Evolutionary conservation across 2,329 filamentous ascomycete species (phyloP).

Genomic region (Fusarium anguioides): DNA sequence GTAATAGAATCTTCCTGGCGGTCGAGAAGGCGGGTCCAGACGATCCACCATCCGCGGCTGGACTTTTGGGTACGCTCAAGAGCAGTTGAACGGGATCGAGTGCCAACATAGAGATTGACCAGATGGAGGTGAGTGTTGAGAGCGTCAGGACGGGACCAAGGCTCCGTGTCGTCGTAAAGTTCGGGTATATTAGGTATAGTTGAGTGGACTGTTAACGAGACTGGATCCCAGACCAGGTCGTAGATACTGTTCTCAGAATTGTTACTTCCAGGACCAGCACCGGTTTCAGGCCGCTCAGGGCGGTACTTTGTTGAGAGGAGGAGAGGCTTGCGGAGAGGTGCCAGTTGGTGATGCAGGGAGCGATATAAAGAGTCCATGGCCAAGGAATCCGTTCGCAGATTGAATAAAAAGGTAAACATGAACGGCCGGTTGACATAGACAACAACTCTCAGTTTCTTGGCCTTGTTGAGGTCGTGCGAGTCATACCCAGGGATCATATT

Average conservation of each 20-base stretch:
- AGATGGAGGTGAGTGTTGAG: constrained; percentile 73
- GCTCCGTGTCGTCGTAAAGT: constrained; percentile 45
- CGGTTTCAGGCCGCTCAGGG: constrained; percentile 57
- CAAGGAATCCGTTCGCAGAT: constrained; percentile 65
- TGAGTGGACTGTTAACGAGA: constrained; percentile 66
- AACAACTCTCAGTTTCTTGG: constrained; percentile 72
- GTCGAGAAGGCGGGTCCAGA: constrained; percentile 70
- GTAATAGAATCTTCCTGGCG: constrained; percentile 39
- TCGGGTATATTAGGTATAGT: constrained; percentile 75
- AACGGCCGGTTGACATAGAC: constrained; percentile 81
- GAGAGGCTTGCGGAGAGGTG: constrained; percentile 67
- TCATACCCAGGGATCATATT: constrained; percentile 49
- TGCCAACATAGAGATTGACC: constrained; percentile 64
- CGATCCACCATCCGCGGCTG: constrained; percentile 75
- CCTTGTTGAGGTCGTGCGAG: constrained; percentile 64
- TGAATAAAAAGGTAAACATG: constrained; percentile 80
- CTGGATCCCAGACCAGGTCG: constrained; percentile 72
- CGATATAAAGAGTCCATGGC: constrained; percentile 67
- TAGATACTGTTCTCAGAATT: constrained; percentile 58
- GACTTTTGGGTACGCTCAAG: constrained; percentile 74
- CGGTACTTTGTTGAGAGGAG: constrained; percentile 67
- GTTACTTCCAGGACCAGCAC: constrained; percentile 42
- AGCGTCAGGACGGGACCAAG: constrained; percentile 71
- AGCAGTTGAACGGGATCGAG: constrained; percentile 56
- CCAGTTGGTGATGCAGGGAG: constrained; percentile 70